phyloP scores from a whole-genome alignment of 306 rosid species.

The Vicia faba region DNA sequence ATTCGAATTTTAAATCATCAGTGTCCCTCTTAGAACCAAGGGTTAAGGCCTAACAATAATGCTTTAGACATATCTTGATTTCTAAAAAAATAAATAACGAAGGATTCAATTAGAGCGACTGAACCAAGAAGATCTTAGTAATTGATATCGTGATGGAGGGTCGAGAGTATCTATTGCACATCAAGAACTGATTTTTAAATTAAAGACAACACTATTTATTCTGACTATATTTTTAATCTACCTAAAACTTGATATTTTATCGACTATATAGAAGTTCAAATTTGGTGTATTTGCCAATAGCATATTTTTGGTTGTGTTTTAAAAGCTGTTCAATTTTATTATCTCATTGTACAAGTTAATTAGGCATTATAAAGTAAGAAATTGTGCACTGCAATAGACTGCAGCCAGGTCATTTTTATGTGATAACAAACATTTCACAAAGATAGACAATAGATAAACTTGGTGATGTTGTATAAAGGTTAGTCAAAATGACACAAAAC shows the following conservation, averaged over 20 bases:
- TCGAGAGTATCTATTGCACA: background rate
- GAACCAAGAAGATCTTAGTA: background rate
- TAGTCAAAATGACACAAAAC: slow-evolving; percentile 36
- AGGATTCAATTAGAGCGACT: background rate
- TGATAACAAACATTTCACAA: slow-evolving; percentile 22
- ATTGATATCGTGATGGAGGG: background rate
- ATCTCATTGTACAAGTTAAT: background rate
- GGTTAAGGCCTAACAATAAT: background rate
- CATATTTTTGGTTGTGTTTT: background rate
- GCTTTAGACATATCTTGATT: background rate
- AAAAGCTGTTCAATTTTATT: background rate
- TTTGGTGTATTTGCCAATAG: background rate
- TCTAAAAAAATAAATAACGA: background rate
- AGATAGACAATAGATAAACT: slow-evolving; percentile 27
- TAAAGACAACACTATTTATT: no score
- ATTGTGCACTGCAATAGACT: slow-evolving; percentile 4
- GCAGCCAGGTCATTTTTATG: slow-evolving; percentile 9
- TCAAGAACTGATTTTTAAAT: background rate
- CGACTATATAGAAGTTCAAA: background rate
- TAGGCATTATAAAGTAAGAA: background rate
- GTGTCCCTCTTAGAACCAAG: background rate
- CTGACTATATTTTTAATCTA: no score
- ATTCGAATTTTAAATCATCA: background rate
- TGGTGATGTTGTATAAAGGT: slow-evolving; percentile 20
- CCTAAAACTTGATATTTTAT: no score